Evolutionary conservation across 352 stramenopile genomes (phyloP).

Genomic region (Globisporangium middletonii): DNA sequence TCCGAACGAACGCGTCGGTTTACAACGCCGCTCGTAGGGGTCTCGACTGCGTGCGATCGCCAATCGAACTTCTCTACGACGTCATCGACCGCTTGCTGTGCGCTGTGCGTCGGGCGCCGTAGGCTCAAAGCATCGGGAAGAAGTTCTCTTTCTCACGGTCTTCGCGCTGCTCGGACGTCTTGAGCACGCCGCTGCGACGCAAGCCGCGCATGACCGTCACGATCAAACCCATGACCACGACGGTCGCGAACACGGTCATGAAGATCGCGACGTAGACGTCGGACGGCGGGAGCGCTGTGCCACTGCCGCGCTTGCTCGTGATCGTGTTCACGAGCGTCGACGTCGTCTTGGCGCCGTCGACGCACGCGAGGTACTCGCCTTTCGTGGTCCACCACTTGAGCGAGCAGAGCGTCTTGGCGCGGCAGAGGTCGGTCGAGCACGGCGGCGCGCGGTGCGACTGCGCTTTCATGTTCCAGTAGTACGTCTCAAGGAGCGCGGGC

Average conservation of each 20-base stretch:
- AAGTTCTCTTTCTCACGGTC: constrained; percentile 40
- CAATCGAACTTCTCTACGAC: no score
- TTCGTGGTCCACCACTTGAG: constrained; percentile 80
- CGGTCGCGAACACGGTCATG: constrained; percentile 38
- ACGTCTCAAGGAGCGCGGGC: constrained; percentile 46
- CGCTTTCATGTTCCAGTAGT: constrained; percentile 86
- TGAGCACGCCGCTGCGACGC: constrained; percentile 30
- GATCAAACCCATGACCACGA: constrained; percentile 27
- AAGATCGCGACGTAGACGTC: constrained; percentile 39
- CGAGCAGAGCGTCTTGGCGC: constrained; percentile 58
- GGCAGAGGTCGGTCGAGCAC: constrained; percentile 42
- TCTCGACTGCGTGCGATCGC: no score
- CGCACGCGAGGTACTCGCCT: constrained; percentile 58
- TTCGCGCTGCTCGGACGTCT: constrained; percentile 21
- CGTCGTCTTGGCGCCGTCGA: constrained; percentile 23
- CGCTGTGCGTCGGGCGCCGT: no score
- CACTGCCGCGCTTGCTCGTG: neutral
- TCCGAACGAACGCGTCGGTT: no score
- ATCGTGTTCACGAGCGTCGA: constrained; percentile 14
- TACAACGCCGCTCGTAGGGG: no score
- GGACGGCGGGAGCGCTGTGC: constrained; percentile 4
- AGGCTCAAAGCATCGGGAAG: constrained; percentile 43
- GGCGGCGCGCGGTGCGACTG: constrained; percentile 39
- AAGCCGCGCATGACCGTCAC: constrained; percentile 28
- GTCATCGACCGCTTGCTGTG: no score